Conservation (phyloP, 208 protist genomes). For the Leishmania arabica region DNA sequence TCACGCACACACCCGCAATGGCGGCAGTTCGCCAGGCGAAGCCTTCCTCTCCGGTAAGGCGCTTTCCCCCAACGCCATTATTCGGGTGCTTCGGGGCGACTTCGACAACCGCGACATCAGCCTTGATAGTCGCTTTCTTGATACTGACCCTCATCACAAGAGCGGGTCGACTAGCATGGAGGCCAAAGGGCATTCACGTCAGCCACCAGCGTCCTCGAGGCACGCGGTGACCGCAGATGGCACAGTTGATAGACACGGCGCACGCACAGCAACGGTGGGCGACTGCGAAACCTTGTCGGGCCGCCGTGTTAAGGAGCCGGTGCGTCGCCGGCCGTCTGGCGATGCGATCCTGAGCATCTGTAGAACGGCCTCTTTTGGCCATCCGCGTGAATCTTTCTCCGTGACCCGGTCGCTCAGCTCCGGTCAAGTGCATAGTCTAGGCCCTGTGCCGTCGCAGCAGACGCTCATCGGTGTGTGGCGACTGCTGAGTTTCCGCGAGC, state of each 20-base stretch:
- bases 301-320: not conserved
- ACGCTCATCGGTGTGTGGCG: slow-evolving; percentile 17
- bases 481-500: slow-evolving; percentile 42
- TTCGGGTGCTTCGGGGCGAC: slow-evolving; percentile 34
- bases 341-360: slow-evolving; percentile 10
- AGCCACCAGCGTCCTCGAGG: not conserved
- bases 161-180: not conserved
- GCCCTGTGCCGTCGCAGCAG: slow-evolving; percentile 12
- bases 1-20: no score
- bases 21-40: not conserved
- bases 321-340: slow-evolving; percentile 11
- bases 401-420: slow-evolving; percentile 17
- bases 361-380: not conserved
- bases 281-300: not conserved
- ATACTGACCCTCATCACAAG: no score
- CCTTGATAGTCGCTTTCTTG: slow-evolving; percentile 36
- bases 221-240: not conserved
- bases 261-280: not conserved
- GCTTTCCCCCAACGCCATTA: not conserved
- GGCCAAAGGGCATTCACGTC: not conserved
- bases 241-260: not conserved
- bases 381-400: slow-evolving; percentile 3
- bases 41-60: not conserved
- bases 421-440: not conserved
- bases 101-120: slow-evolving; percentile 33